phyloP scores from a whole-genome alignment of 176 grass and related monocot genomes.

The Musa troglodytarum region DNA sequence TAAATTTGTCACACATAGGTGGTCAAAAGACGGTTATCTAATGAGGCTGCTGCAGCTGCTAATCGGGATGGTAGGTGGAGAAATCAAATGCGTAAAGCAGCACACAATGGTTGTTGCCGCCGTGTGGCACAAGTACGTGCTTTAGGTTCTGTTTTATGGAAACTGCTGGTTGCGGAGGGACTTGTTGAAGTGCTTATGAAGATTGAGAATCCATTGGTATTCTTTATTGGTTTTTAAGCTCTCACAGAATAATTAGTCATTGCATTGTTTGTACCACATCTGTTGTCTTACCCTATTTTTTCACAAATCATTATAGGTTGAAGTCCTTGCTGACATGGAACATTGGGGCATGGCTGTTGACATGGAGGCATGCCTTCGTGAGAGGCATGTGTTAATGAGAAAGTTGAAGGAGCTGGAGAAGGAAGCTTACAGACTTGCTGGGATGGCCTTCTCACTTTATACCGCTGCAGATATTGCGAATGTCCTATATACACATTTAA shows the following conservation, averaged over 20 bases:
- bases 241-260: not conserved
- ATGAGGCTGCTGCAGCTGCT: conserved; percentile 50
- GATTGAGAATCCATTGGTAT: conserved; percentile 82
- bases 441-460: conserved; percentile 82
- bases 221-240: conserved; percentile 8
- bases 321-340: conserved; percentile 93
- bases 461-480: conserved; percentile 69
- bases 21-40: conserved; percentile 70
- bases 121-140: conserved; percentile 67
- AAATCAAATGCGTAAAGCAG: conserved; percentile 92
- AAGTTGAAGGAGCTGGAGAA: conserved; percentile 86
- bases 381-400: conserved; percentile 68
- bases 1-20: conserved; percentile 28
- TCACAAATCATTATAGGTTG: conserved; percentile 40
- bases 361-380: conserved; percentile 78
- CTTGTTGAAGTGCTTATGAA: conserved; percentile 48
- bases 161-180: conserved; percentile 63
- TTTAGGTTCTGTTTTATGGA: conserved; percentile 57
- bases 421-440: conserved; percentile 65
- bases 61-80: conserved; percentile 89
- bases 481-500: conserved; percentile 79
- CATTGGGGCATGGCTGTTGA: conserved; percentile 83
- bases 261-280: not conserved
- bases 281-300: conserved; percentile 5
- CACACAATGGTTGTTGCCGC: conserved; percentile 90